phyloP scores from a whole-genome alignment of 75 land plant genomes.

The Cupressus sempervirens region DNA sequence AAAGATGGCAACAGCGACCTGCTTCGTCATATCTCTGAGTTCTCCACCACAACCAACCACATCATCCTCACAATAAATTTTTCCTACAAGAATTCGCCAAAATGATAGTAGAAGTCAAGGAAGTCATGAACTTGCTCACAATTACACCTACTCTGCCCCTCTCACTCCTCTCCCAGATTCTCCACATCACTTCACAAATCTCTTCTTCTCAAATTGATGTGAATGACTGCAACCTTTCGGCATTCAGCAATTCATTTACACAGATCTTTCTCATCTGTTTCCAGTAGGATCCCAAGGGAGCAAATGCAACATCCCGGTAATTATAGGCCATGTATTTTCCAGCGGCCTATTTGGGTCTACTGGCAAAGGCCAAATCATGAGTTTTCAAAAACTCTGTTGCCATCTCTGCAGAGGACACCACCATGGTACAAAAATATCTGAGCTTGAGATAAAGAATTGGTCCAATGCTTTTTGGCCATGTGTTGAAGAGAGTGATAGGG shows the following conservation, averaged over 20 bases:
- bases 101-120: not conserved
- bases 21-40: conserved; percentile 7
- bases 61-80: conserved; percentile 10
- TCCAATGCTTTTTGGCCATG: conserved; percentile 8
- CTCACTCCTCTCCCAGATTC: not conserved
- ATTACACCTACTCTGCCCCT: not conserved
- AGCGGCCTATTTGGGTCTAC: not conserved
- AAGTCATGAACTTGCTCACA: not conserved
- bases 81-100: not conserved
- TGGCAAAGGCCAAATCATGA: conserved; percentile 12
- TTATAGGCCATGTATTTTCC: conserved; percentile 8
- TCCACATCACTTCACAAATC: not conserved
- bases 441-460: conserved; percentile 15
- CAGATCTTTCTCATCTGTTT: conserved; percentile 21
- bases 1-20: not conserved
- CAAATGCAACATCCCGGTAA: conserved; percentile 4
- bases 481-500: not conserved
- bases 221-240: conserved; percentile 14
- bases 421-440: not conserved
- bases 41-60: not conserved
- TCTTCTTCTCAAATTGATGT: not conserved
- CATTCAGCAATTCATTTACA: conserved; percentile 23
- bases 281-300: conserved; percentile 22
- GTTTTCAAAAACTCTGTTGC: conserved; percentile 15
- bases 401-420: conserved; percentile 11